Conservation (phyloP, 805 yeast species). For the Starmerella apis region DNA sequence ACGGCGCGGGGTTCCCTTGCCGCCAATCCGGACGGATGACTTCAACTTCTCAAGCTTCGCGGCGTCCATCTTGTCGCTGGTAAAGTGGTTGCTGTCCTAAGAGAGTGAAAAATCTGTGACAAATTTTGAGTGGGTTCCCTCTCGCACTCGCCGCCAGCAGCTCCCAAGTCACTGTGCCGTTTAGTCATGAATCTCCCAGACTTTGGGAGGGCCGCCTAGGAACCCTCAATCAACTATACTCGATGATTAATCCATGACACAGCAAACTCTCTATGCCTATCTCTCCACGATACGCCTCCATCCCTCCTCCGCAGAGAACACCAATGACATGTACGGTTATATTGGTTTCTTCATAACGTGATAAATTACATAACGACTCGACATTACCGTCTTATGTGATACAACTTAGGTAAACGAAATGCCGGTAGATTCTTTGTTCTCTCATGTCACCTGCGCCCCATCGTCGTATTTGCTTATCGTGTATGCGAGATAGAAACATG, state of each 20-base stretch:
- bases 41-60: constrained; percentile 82
- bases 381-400: no score
- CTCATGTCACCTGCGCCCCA: neutral
- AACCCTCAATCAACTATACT: no score
- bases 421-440: neutral
- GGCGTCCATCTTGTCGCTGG: constrained; percentile 46
- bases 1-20: constrained; percentile 67
- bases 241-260: no score
- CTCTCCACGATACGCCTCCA: no score
- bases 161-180: neutral
- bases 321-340: no score
- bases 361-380: no score
- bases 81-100: neutral
- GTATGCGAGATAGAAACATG: constrained; percentile 8
- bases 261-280: no score
- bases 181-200: neutral
- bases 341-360: no score
- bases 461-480: constrained; percentile 2
- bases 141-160: neutral
- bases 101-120: constrained; percentile 18
- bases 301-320: no score
- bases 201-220: no score
- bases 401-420: no score
- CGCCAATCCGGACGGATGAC: constrained; percentile 53
- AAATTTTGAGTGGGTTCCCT: constrained; percentile 16